Evolutionary conservation across 352 stramenopile genomes (phyloP).

Genomic region (Pythium myriotylum): DNA sequence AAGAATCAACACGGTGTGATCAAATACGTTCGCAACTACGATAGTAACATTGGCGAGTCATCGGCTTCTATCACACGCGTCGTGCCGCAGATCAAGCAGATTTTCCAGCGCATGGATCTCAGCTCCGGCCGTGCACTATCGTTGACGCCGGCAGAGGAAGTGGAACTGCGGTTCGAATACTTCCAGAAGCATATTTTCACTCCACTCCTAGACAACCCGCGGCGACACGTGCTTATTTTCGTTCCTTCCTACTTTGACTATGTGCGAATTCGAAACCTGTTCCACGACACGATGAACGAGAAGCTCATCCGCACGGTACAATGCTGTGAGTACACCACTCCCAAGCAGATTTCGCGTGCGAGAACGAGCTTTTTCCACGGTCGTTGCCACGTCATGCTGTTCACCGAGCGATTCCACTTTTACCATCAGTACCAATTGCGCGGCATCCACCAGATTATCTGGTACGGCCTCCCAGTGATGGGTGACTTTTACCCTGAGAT

Average conservation of each 20-base stretch:
- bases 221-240: constrained; percentile 79
- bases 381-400: constrained; percentile 76
- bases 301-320: constrained; percentile 72
- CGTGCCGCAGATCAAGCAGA: constrained; percentile 73
- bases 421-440: constrained; percentile 85
- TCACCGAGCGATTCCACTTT: constrained; percentile 86
- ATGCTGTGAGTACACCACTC: constrained; percentile 80
- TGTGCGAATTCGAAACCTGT: constrained; percentile 85
- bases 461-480: constrained; percentile 69
- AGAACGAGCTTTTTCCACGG: constrained; percentile 79
- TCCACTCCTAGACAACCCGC: constrained; percentile 64
- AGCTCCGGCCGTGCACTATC: constrained; percentile 28
- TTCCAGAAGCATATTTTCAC: constrained; percentile 82
- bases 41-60: constrained; percentile 40
- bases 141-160: constrained; percentile 40
- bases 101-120: constrained; percentile 79
- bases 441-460: constrained; percentile 79
- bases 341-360: constrained; percentile 63
- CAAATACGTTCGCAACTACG: constrained; percentile 62
- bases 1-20: constrained; percentile 55
- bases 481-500: constrained; percentile 78
- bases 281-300: constrained; percentile 71
- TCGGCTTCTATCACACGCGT: constrained; percentile 62
- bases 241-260: constrained; percentile 88
- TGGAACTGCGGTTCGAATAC: constrained; percentile 72